These are phyloP conservation scores for Calvatia gigantea DNA, from an alignment of 768 basidiomycete genomes.

Conservation along the genomic window DNA sequence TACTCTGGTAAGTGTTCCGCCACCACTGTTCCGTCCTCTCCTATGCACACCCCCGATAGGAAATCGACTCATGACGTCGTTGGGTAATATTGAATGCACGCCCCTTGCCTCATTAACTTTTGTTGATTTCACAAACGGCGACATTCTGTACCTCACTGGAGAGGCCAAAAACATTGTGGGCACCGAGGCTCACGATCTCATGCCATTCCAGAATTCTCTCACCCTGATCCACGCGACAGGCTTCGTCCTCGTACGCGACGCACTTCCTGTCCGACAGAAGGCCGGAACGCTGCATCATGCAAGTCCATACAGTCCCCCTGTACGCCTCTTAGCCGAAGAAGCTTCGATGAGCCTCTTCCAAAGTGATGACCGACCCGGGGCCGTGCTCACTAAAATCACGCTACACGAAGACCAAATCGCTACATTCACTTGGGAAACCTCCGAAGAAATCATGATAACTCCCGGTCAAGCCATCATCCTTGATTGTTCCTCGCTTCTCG, in stretches of 20 bases:
- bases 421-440: conserved; percentile 47
- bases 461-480: conserved; percentile 55
- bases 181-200: conserved; percentile 41
- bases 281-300: not conserved
- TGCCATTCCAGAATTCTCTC: conserved; percentile 52
- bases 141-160: conserved; percentile 63
- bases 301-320: conserved; percentile 59
- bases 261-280: conserved; percentile 47
- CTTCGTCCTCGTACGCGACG: conserved; percentile 49
- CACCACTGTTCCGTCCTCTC: not conserved
- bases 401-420: conserved; percentile 48
- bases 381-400: conserved; percentile 33
- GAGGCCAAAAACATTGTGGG: conserved; percentile 47
- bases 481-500: conserved; percentile 50
- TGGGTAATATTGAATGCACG: conserved; percentile 59
- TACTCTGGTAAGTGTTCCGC: conserved; percentile 41
- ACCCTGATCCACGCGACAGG: conserved; percentile 50
- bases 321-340: conserved; percentile 51
- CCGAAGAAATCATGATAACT: conserved; percentile 27
- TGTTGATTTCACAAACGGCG: conserved; percentile 47
- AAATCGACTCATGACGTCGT: conserved; percentile 59
- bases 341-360: conserved; percentile 24
- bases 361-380: conserved; percentile 24
- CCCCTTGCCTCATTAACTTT: conserved; percentile 57
- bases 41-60: conserved; percentile 29